phyloP scores from a whole-genome alignment of 805 yeast genomes.

The Dipodascopsis uninucleata region DNA sequence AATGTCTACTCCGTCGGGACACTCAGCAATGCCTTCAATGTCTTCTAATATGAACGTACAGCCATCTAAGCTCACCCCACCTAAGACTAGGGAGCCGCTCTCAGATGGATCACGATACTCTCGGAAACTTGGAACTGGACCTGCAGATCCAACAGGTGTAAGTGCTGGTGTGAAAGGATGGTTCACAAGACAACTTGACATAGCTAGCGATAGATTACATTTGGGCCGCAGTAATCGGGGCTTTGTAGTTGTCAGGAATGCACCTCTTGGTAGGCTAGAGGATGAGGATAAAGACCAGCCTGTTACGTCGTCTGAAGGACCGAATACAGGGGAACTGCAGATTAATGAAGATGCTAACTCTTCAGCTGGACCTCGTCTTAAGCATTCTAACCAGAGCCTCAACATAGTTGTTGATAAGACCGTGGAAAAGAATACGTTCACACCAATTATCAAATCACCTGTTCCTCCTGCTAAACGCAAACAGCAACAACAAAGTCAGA shows the following conservation, averaged over 20 bases:
- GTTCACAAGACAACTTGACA: constrained; percentile 20
- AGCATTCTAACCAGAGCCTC: background rate
- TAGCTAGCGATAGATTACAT: constrained; percentile 10
- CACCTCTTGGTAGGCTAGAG: constrained; percentile 17
- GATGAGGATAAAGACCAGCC: background rate
- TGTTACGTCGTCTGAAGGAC: background rate
- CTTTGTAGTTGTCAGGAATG: constrained; percentile 30
- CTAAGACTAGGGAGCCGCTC: constrained; percentile 24
- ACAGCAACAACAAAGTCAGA: constrained; percentile 14
- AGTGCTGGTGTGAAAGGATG: constrained; percentile 30
- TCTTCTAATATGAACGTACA: background rate
- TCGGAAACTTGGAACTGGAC: constrained; percentile 30
- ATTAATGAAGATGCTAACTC: background rate
- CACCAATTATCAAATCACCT: constrained; percentile 25
- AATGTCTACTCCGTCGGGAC: constrained; percentile 8
- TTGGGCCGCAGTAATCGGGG: constrained; percentile 16
- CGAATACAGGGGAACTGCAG: background rate
- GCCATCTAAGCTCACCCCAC: background rate
- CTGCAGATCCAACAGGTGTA: constrained; percentile 31
- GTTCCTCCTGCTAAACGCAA: constrained; percentile 22
- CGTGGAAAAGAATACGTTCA: constrained; percentile 21
- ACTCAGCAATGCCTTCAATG: background rate
- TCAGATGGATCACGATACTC: constrained; percentile 17
- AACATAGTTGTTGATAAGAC: constrained; percentile 12
- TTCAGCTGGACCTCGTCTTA: background rate